Evolutionary conservation across 108 stramenopile species (phyloP).

Genomic region (Cyclostephanos tholiformis): DNA sequence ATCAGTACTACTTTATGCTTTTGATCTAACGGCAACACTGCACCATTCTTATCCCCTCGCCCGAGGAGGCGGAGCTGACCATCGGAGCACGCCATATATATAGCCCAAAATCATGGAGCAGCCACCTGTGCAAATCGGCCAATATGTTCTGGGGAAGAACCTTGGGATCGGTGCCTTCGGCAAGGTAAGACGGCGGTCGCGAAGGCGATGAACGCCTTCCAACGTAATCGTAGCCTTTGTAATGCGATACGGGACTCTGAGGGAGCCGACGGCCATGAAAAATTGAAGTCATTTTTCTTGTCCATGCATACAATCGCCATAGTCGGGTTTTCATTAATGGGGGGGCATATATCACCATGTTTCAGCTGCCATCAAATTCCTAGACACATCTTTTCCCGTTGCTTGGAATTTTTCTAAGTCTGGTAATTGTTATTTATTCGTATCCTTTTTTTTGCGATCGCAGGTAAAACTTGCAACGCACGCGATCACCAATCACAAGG

Average conservation of each 20-base stretch:
- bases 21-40: neutral
- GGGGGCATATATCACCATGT: neutral
- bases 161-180: slow-evolving; percentile 99
- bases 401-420: neutral
- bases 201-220: neutral
- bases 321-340: neutral
- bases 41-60: neutral
- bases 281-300: neutral
- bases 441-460: neutral
- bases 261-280: neutral
- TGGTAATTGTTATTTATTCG: neutral
- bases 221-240: neutral
- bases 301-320: neutral
- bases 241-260: neutral
- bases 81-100: slow-evolving; percentile 6
- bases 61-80: neutral
- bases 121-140: slow-evolving; percentile 93
- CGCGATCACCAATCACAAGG: slow-evolving; percentile 97
- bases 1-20: neutral
- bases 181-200: slow-evolving; percentile 72
- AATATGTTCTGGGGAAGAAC: slow-evolving; percentile 98
- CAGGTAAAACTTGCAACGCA: slow-evolving; percentile 97
- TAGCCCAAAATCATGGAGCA: slow-evolving; percentile 69
- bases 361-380: neutral
- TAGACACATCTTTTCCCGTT: neutral